Evolutionary conservation across 2,329 filamentous ascomycete genomes (phyloP).

Genomic region (Verticillium zaregamsianum): DNA sequence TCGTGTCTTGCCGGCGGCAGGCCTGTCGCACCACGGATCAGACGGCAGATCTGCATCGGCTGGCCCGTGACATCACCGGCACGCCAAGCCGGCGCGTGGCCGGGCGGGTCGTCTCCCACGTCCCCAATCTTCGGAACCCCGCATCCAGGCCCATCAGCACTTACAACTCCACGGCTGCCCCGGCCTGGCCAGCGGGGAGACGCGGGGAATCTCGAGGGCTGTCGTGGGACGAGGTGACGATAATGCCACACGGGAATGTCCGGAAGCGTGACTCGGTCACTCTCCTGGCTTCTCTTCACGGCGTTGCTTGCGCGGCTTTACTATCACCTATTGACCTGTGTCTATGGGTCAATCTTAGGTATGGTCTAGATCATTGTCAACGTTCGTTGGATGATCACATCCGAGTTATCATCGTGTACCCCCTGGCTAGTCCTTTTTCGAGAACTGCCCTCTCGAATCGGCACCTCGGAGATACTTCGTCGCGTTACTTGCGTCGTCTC

Average conservation of each 20-base stretch:
- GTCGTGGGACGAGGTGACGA: not conserved
- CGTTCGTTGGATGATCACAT: no score
- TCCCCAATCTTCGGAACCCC: not conserved
- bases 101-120: not conserved
- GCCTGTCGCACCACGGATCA: not conserved
- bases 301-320: no score
- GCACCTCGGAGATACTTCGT: no score
- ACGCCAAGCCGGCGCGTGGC: not conserved
- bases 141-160: not conserved
- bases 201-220: not conserved
- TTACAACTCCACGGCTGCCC: not conserved
- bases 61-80: not conserved
- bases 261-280: not conserved
- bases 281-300: no score
- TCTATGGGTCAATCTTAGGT: no score
- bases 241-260: not conserved
- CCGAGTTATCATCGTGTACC: no score
- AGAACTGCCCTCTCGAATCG: no score
- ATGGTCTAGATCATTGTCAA: no score
- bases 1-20: not conserved
- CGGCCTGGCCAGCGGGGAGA: not conserved
- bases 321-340: no score
- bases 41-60: not conserved
- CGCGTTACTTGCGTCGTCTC: no score
- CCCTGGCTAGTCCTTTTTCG: no score